phyloP scores from a whole-genome alignment of 2,329 filamentous ascomycete genomes.

The Metarhizium brunneum region DNA sequence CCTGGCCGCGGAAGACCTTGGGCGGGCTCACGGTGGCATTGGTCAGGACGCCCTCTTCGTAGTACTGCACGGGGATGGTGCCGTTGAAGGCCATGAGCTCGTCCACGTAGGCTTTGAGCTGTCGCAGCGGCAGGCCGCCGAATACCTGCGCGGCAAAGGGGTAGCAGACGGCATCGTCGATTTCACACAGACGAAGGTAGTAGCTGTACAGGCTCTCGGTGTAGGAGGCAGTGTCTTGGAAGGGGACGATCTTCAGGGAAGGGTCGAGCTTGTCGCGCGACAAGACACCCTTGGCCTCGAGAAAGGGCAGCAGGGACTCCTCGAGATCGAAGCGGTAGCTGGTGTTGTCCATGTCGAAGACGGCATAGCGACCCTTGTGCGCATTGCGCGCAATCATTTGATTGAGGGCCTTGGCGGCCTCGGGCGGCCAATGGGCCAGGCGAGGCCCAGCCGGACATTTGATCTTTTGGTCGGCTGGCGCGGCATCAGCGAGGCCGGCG shows the following conservation, averaged over 20 bases:
- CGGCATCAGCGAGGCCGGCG: neutral
- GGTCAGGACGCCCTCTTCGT: constrained; percentile 21
- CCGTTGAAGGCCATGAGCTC: constrained; percentile 34
- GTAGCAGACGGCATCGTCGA: constrained; percentile 32
- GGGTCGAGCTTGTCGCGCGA: constrained; percentile 31
- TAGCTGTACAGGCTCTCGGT: constrained; percentile 35
- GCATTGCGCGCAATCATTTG: constrained; percentile 29
- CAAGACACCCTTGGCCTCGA: constrained; percentile 31
- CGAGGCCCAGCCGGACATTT: neutral
- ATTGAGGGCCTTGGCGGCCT: constrained; percentile 24
- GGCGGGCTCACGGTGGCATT: constrained; percentile 22
- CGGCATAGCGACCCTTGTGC: constrained; percentile 26
- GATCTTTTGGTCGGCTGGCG: neutral
- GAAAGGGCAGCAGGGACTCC: constrained; percentile 32
- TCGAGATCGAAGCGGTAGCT: constrained; percentile 32
- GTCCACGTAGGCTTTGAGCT: constrained; percentile 36
- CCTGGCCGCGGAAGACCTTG: constrained; percentile 28
- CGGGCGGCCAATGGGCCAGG: constrained; percentile 24
- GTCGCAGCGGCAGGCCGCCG: constrained; percentile 30
- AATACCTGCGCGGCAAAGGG: constrained; percentile 33
- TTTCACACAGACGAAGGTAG: constrained; percentile 32
- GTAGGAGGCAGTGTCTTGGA: constrained; percentile 27
- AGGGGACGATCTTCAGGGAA: constrained; percentile 29
- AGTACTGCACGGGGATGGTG: constrained; percentile 27
- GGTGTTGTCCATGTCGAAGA: constrained; percentile 38